phyloP scores from a whole-genome alignment of 148 eudicot genomes.

The Cornus kousa region DNA sequence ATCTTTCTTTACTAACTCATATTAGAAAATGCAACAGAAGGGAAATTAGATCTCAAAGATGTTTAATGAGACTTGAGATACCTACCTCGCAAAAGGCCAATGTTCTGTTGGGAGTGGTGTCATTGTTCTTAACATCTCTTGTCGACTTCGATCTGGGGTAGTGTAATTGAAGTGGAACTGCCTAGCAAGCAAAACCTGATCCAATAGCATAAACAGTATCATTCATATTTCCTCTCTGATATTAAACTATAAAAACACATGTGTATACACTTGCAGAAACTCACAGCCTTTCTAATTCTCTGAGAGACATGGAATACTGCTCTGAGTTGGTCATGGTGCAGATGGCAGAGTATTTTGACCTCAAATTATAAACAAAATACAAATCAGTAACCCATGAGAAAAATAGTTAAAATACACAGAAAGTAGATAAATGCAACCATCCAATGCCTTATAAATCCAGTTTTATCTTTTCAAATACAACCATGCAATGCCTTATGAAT shows the following conservation, averaged over 20 bases:
- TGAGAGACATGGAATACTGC: slow-evolving; percentile 90
- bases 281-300: slow-evolving; percentile 82
- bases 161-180: slow-evolving; percentile 86
- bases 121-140: slow-evolving; percentile 70
- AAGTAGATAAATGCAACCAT: background rate
- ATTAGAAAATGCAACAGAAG: background rate
- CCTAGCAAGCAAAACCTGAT: slow-evolving; percentile 71
- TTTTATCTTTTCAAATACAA: background rate
- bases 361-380: slow-evolving; percentile 27
- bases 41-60: background rate
- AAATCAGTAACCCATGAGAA: slow-evolving; percentile 10
- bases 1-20: too few relatives aligned
- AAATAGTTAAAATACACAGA: background rate
- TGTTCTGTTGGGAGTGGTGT: slow-evolving; percentile 79
- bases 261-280: slow-evolving; percentile 11
- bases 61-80: background rate
- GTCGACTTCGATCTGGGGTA: slow-evolving; percentile 87
- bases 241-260: background rate
- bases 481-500: background rate
- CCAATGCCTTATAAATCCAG: background rate
- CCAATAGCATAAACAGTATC: slow-evolving; percentile 7
- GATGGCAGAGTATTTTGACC: slow-evolving; percentile 87
- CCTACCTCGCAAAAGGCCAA: slow-evolving; percentile 86
- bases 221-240: background rate
- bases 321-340: slow-evolving; percentile 93